Evolutionary conservation across 129 eudicot genomes (phyloP).

Genomic region (Daucus carota): DNA sequence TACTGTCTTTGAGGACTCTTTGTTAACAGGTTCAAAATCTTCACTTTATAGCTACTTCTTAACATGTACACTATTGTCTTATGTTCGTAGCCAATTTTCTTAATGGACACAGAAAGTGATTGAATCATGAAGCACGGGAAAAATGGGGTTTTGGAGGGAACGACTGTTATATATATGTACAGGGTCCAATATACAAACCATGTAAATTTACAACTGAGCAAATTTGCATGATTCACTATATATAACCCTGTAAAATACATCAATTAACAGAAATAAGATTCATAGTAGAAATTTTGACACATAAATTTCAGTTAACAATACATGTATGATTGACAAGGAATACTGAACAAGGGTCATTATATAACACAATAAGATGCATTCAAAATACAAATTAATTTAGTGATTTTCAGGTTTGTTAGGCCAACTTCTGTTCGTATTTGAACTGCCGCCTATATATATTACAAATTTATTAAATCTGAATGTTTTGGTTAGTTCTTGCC

Average conservation of each 20-base stretch:
- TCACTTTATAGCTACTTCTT: background rate
- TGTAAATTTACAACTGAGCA: background rate
- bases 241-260: background rate
- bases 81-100: background rate
- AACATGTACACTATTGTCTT: background rate
- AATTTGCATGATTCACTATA: background rate
- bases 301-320: background rate
- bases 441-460: background rate
- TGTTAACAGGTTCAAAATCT: constrained; percentile 64
- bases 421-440: background rate
- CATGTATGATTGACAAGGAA: background rate
- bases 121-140: background rate
- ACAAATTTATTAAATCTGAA: background rate
- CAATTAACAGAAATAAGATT: background rate
- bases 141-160: background rate
- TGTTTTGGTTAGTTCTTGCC: no score
- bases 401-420: background rate
- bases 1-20: constrained; percentile 78
- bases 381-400: background rate
- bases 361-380: background rate
- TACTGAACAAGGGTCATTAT: background rate
- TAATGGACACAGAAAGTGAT: background rate
- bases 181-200: background rate
- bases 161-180: background rate
- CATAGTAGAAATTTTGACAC: background rate